Conservation (phyloP, 108 stramenopile genomes). For the Heterococcus sp. region DNA sequence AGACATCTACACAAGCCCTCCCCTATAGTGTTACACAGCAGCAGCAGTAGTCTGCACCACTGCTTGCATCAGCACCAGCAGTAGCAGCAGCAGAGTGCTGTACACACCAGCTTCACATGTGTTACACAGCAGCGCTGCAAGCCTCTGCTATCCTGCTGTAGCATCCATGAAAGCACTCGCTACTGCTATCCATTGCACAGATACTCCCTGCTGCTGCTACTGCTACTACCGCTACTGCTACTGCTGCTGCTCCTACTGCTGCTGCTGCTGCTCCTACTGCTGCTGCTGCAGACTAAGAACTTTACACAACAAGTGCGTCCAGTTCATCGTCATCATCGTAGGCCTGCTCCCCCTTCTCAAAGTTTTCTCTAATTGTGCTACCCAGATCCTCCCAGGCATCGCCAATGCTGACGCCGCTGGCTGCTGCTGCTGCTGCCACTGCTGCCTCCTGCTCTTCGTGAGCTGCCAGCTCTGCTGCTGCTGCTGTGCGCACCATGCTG, state of each 20-base stretch:
- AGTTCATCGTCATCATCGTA: slow-evolving; percentile 32
- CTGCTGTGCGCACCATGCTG: not conserved
- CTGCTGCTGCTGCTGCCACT: not conserved
- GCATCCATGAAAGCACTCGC: not conserved
- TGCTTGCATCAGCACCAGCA: too few species aligned
- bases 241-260: not conserved
- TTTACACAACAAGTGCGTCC: slow-evolving; percentile 26
- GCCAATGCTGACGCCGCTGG: slow-evolving; percentile 14
- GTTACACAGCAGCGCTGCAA: not conserved
- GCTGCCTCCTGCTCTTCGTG: not conserved
- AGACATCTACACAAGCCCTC: too few species aligned
- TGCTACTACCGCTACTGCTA: not conserved
- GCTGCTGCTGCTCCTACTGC: not conserved
- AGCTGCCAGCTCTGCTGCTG: not conserved
- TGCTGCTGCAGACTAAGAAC: not conserved
- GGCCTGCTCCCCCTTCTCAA: slow-evolving; percentile 5
- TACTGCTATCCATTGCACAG: not conserved
- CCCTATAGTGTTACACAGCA: too few species aligned
- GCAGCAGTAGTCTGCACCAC: too few species aligned
- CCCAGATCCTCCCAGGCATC: slow-evolving; percentile 37
- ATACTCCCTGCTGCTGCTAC: too few species aligned
- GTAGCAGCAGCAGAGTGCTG: too few species aligned
- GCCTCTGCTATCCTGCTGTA: not conserved
- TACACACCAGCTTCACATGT: not conserved
- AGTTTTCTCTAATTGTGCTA: slow-evolving; percentile 5